Evolutionary conservation across 805 yeast species (phyloP), one percentile per base, ranked within the genome.

Genomic region (Naumovozyma dairenensis): DNA sequence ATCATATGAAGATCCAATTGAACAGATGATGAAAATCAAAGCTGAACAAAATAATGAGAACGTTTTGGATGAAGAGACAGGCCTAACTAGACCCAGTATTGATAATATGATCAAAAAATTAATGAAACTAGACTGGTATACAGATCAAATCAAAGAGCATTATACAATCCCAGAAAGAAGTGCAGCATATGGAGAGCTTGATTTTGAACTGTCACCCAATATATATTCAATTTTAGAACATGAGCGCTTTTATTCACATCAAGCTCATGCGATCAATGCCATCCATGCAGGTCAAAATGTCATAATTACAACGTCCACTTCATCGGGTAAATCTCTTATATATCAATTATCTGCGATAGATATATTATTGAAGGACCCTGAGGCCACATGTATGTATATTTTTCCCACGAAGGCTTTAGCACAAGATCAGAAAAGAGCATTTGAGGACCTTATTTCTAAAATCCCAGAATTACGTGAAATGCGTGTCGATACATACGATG

Each of bases 331-430:
- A 49, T 87, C 97, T 0, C 63, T 92, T 40, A 82, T 92, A 19
- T 92, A 87, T 49, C 98, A 92, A 55, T 58, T 86, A 2, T 94
- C 97, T 0, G 82, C 89, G 2, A 53, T 87, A 7, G 59, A 65
- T 32, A 47, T 60, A 32, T 58, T 67, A 33, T 65, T 71, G 28
- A 46, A 51, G 7, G 65, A 53, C 28, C 60, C 61, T 8, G 61
- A 60, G 21, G 48, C 62, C 1, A 82, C 94, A 0, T 81, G 95
- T 7, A 65, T 93, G 65, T 86, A 81, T 47, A 77, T 92, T 9
- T 92, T 92, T 48, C 99, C 99, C 2, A 92, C 99, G 0, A 92
- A 92, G 51, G 98, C 99, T 0, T 64, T 92, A 33, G 97, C 99
- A 0, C 98, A 92, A 51, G 98, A 92, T 63, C 99, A 92, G 57